Base-by-base conservation (phyloP, 768 basidiomycete species). In the Crepidotus variabilis region DNA sequence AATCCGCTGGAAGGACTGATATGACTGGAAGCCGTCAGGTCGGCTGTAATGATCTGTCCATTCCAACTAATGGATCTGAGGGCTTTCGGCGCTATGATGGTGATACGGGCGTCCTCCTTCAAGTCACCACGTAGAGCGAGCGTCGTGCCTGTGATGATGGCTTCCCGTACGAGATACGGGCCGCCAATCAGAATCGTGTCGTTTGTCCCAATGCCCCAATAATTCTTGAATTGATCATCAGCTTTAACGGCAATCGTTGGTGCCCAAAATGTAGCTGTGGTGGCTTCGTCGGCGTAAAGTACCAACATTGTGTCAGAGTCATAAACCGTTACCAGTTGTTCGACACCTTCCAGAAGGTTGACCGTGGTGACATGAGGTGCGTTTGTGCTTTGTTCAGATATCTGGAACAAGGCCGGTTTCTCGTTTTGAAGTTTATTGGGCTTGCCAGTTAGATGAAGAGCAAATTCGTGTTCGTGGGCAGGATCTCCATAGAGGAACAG, bases 171-270 rank as follows among this genome's bases (percentile, higher is more conserved):
- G 32, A 87, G 77, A 60, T 86, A 81, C 0, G 86, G 86, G 0
- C 86, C 86, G 20, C 82, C 81, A 22, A 87, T 76, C 0, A 94
- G 73, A 22, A 88, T 75, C 10, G 86, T 82, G 2, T 76, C 67
- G 61, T 92, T 91, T 21, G 87, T 85, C 23, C 91, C 90, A 51
- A 90, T 72, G 52, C 83, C 76, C 86, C 87, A 92, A 75, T 76
- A 92, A 61, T 81, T 83, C 43, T 72, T 73, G 54, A 86, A 75
- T 11, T 78, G 73, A 24, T 77, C 70, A 2, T 64, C 68, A 4
- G 67, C 60, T 6, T 65, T 60, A 0, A 72, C 70, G 5, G 84
- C 69, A 45, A 92, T 75, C 16, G 81, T 77, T 1, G 92, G 92
- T 4, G 86, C 77, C 85, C 88, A 94, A 74, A 91, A 90, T 0